Base-by-base conservation (phyloP, 192 early-diverging fungal species). In the Spinellus fusiger region DNA sequence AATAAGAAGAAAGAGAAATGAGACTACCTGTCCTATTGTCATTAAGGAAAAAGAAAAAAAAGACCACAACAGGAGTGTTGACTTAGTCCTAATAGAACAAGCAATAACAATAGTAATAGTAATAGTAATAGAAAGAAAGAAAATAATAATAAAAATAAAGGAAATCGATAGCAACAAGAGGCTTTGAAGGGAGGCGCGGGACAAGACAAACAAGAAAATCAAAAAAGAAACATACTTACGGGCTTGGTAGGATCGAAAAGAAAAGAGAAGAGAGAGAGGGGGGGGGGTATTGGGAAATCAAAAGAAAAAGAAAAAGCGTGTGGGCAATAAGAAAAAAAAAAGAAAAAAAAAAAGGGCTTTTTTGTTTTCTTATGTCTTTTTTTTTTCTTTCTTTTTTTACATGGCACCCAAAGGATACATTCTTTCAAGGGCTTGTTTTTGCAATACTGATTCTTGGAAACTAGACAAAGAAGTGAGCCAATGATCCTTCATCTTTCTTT, bases 341-440 rank as follows among this genome's bases (percentile, higher is more conserved):
- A 37, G 13, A 37, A 37, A 13, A 37, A 37, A 13, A 37, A 37
- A 13, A 37, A 37, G 35, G 35, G 35, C 35, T 9, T 31, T 54
- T 25, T 54, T 18, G 29, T 29, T 54, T 54, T 54, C 29, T 3
- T 31, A 18, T 54, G 1, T 54, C 29, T 29, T 54, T 29, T 28
- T 53, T 53, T 26, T 53, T 29, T 31, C n/a, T 54, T 54, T 34
- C 20, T 56, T 35, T 37, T 25, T 59, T 61, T 61, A 61, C 59
- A 61, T 61, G 33, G 18, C 22, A 33, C n/a, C 31, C 29, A 52
- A 46, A 16, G 52, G 54, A 60, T 70, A 70, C 62, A 70, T 70
- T 34, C 56, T 59, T 61, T 68, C 66, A 49, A 68, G 44, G 15
- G 66, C 66, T 48, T 68, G 66, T 40, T 60, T 61, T 49, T 70